These are phyloP conservation scores for Trichocladium antarcticum DNA, from an alignment of 495 filamentous ascomycete species.

Conservation along the genomic window DNA sequence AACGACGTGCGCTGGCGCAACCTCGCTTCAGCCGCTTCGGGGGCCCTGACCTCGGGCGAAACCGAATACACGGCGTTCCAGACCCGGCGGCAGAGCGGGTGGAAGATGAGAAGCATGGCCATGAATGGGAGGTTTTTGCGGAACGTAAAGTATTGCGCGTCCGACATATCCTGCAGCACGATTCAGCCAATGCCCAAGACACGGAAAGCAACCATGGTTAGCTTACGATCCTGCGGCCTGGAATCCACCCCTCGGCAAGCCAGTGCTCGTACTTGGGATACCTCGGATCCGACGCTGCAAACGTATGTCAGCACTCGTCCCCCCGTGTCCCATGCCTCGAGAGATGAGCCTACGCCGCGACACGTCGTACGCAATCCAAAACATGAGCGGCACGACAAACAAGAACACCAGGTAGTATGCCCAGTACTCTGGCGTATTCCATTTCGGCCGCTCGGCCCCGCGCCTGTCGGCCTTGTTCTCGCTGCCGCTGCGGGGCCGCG, in stretches of 20 bases:
- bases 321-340: not conserved
- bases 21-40: slow-evolving; percentile 50
- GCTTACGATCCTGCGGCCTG: slow-evolving; percentile 80
- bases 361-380: slow-evolving; percentile 72
- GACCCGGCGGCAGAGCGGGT: slow-evolving; percentile 62
- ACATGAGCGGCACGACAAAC: slow-evolving; percentile 71
- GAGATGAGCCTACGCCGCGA: slow-evolving; percentile 77
- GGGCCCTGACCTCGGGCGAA: slow-evolving; percentile 11
- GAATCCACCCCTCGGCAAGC: slow-evolving; percentile 81
- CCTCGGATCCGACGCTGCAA: slow-evolving; percentile 63
- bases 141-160: slow-evolving; percentile 79
- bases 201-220: not conserved
- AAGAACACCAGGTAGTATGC: slow-evolving; percentile 66
- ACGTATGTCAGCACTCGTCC: not conserved
- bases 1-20: slow-evolving; percentile 70
- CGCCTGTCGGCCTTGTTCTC: slow-evolving; percentile 31
- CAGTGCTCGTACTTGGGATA: slow-evolving; percentile 61
- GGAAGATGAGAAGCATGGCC: slow-evolving; percentile 54
- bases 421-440: slow-evolving; percentile 79
- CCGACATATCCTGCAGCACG: slow-evolving; percentile 75
- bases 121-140: slow-evolving; percentile 80
- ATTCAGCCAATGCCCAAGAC: slow-evolving; percentile 5
- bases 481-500: slow-evolving; percentile 13
- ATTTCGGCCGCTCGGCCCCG: slow-evolving; percentile 49
- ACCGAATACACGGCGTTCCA: slow-evolving; percentile 45